Base-by-base conservation (phyloP, 495 filamentous ascomycete genomes). In the Daldinia bambusicola region DNA sequence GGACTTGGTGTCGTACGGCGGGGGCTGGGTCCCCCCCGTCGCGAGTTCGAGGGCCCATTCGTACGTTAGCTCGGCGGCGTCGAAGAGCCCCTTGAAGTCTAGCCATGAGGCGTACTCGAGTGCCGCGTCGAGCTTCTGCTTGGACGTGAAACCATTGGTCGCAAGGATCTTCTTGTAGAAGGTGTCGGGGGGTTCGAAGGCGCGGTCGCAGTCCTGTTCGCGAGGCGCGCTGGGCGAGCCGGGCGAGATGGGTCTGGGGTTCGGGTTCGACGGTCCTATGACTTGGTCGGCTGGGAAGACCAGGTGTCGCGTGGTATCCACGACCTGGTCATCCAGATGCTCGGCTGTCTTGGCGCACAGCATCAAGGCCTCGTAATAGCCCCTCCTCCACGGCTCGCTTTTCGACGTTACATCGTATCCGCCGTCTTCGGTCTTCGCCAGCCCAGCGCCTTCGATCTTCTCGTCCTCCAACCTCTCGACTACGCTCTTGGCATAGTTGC, bases 61-160 rank as follows among this genome's bases (percentile, higher is more conserved):
- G 76, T 91, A 93, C 85, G 91, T 89, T 56, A 90, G 87, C 55
- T 85, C 81, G 0, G 92, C 89, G 4, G 86, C 87, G 0, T 82
- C 81, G 12, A 84, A 75, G 12, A 89, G 76, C 2, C 86, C 84
- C 80, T 94, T 94, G 79, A 87, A 96, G 55, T 92, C 90, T 5
- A 97, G 84, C 88, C 90, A 97, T 63, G 91, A 90, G 6, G 89
- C 94, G 77, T 94, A 94, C 0, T 89, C 90, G 16, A 97, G 79
- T 9, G 90, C 90, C 22, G 94, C 93, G 48, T 93, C 89, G 36
- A 97, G 77, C 66, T 87, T 88, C 79, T 97, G 92, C 58, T 87
- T 81, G 18, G 85, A 84, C 7, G 86, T 89, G 74, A 97, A 92
- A 16, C 94, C 93, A 30, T 84, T 83, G 0, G 90, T 93, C 1